Evolutionary conservation across 495 filamentous ascomycete species (phyloP), one percentile per base, ranked within the genome.

Genomic region (Penicillium angulare): DNA sequence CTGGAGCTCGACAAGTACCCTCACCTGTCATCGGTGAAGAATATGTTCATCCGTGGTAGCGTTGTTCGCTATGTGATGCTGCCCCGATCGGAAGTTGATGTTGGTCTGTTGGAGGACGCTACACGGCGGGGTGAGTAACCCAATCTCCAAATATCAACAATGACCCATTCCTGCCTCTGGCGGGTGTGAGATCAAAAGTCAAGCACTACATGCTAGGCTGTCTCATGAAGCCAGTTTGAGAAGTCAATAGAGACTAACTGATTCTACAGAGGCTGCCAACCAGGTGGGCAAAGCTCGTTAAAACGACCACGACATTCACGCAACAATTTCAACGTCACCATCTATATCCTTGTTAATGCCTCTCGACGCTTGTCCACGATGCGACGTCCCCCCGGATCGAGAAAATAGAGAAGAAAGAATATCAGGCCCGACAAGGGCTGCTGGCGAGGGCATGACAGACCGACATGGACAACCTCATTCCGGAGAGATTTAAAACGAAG

Each of bases 41-140:
- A 96, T 64, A 90, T 97, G 67, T 98, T 98, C 66, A 97, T 97
- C 63, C 82, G 93, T 59, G 93, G 93, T 6, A 96, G 90, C 47
- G 93, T 97, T 23, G 93, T 98, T 49, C 82, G 93, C 52, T 98
- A 97, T 65, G 92, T 98, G 49, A 87, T 97, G 65, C 72, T 98
- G 48, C 95, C 93, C 0, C 81, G 84, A n/a, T 81, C 76, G 23
- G 87, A 88, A 34, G 92, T 98, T 20, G 93, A 98, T 66, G 86
- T 90, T 10, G 87, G 86, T 23, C 69, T 99, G 57, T 70, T 99
- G 63, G 93, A 97, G 78, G 93, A 99, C 82, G 92, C 92, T 18
- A 96, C 92, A 43, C 82, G 92, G 69, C 85, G 92, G 84, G 93
- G 91, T 95, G 60, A 57, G 82, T 76, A 17, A 60, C n/a, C 38